Conservation (phyloP, 305 asterid genomes). For the Solanum aculeatissimum region DNA sequence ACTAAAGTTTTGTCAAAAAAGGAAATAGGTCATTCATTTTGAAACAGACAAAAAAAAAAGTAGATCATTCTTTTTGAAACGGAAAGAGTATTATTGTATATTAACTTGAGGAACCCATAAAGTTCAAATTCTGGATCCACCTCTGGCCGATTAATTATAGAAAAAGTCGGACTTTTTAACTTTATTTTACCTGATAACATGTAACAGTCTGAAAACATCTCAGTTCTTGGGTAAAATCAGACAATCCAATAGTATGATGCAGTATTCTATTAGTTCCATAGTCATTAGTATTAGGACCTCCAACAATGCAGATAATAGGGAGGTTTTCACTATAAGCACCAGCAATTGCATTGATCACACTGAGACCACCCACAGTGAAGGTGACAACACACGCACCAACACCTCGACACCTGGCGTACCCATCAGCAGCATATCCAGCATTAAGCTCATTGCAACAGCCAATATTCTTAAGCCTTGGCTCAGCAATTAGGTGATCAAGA, state of each 20-base stretch:
- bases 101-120: not conserved
- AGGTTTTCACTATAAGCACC: slow-evolving; percentile 53
- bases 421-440: slow-evolving; percentile 58
- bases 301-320: slow-evolving; percentile 49
- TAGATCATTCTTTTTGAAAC: no score
- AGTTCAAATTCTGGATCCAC: not conserved
- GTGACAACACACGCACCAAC: slow-evolving; percentile 54
- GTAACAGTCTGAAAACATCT: slow-evolving; percentile 54
- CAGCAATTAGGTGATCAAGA: slow-evolving; percentile 48
- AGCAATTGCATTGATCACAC: slow-evolving; percentile 44
- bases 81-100: not conserved
- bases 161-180: no score
- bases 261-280: slow-evolving; percentile 44
- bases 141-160: not conserved
- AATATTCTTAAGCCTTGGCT: slow-evolving; percentile 34
- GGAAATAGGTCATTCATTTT: no score
- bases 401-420: slow-evolving; percentile 46
- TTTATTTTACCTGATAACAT: slow-evolving; percentile 29
- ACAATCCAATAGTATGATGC: slow-evolving; percentile 53
- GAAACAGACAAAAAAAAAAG: no score
- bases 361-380: slow-evolving; percentile 50
- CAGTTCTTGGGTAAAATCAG: slow-evolving; percentile 51
- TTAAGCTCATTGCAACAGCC: slow-evolving; percentile 61
- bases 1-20: no score
- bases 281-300: slow-evolving; percentile 58